Evolutionary conservation across 495 filamentous ascomycete genomes (phyloP).

Genomic region (Corynascus novoguineensis): DNA sequence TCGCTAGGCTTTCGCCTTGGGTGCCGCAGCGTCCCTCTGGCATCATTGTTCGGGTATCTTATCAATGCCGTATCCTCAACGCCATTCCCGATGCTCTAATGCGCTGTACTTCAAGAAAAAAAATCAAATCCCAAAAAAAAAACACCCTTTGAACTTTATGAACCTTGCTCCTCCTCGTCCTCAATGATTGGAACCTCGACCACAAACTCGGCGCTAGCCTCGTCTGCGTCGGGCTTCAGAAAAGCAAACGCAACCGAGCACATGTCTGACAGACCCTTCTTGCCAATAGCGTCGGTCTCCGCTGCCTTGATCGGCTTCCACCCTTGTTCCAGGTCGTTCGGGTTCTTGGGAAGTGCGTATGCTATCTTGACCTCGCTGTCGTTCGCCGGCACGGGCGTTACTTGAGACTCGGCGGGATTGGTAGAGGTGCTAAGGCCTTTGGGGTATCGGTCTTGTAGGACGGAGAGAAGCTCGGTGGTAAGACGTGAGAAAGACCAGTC

Average conservation of each 20-base stretch:
- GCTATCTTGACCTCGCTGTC: conserved; percentile 37
- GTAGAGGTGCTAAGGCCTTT: conserved; percentile 36
- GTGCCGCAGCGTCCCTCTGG: too few relatives aligned
- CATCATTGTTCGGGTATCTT: too few relatives aligned
- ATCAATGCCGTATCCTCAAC: conserved; percentile 6
- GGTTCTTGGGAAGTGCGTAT: conserved; percentile 34
- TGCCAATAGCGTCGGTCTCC: conserved; percentile 35
- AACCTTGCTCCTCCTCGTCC: conserved; percentile 52
- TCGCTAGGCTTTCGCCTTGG: too few relatives aligned
- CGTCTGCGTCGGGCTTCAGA: conserved; percentile 38
- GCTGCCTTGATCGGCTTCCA: conserved; percentile 37
- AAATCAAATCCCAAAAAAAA: too few relatives aligned
- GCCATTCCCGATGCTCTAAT: neutral
- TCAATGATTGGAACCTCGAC: conserved; percentile 60
- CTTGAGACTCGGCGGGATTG: conserved; percentile 13
- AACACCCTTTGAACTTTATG: neutral
- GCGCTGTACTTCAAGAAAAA: too few relatives aligned
- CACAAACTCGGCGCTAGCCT: conserved; percentile 56
- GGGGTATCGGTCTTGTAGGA: conserved; percentile 44
- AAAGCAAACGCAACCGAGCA: conserved; percentile 68
- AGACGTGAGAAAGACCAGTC: conserved; percentile 54
- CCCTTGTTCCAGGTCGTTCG: conserved; percentile 30
- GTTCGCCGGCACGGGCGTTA: conserved; percentile 31
- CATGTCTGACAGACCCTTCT: conserved; percentile 48
- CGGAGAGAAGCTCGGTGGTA: conserved; percentile 59